Percentiles rank a stretch among this genome's conserved stretches.
Conservation (phyloP, 2,329 filamentous ascomycete genomes). For the Phaeosphaeriaceae sp. region DNA sequence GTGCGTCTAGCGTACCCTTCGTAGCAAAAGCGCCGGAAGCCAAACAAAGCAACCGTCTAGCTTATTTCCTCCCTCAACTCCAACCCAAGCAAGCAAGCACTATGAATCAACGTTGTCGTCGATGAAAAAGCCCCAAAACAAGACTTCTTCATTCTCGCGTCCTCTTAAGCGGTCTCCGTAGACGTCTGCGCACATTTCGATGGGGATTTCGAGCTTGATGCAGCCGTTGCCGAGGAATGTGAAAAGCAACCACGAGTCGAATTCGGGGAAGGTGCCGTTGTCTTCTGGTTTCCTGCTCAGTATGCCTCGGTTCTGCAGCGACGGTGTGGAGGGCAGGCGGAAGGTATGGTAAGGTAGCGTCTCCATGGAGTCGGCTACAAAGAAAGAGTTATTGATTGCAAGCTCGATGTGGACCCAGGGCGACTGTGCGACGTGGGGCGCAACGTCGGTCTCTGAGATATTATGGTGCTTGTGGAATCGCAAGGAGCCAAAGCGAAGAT, state of each 20-base stretch:
- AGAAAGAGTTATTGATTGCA: slow-evolving; percentile 42
- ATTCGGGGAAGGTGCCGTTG: slow-evolving; percentile 39
- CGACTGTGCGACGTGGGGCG: slow-evolving; percentile 1
- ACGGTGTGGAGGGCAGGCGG: slow-evolving; percentile 37
- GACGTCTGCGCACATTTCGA: slow-evolving; percentile 46
- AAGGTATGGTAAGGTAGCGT: slow-evolving; percentile 45
- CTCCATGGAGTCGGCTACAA: slow-evolving; percentile 43
- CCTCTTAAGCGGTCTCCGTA: slow-evolving; percentile 39
- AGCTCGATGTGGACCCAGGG: slow-evolving; percentile 37
- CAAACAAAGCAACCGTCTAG: slow-evolving; percentile 36
- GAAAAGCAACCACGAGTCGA: slow-evolving; percentile 47
- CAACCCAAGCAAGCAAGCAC: slow-evolving; percentile 26
- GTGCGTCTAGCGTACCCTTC: slow-evolving; percentile 9
- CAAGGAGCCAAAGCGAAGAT: slow-evolving; percentile 45
- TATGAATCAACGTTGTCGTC: slow-evolving; percentile 35
- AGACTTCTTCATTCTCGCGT: slow-evolving; percentile 42
- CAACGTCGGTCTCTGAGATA: neutral
- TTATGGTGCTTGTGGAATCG: slow-evolving; percentile 35
- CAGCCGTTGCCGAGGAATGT: slow-evolving; percentile 45
- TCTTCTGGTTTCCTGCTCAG: slow-evolving; percentile 39
- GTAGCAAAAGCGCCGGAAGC: slow-evolving; percentile 39
- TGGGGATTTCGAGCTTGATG: slow-evolving; percentile 44
- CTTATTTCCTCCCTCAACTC: slow-evolving; percentile 33
- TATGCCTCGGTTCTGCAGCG: slow-evolving; percentile 43
- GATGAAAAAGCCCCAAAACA: slow-evolving; percentile 46